phyloP scores from a whole-genome alignment of 805 yeast species.

The Monosporozyma servazzii region DNA sequence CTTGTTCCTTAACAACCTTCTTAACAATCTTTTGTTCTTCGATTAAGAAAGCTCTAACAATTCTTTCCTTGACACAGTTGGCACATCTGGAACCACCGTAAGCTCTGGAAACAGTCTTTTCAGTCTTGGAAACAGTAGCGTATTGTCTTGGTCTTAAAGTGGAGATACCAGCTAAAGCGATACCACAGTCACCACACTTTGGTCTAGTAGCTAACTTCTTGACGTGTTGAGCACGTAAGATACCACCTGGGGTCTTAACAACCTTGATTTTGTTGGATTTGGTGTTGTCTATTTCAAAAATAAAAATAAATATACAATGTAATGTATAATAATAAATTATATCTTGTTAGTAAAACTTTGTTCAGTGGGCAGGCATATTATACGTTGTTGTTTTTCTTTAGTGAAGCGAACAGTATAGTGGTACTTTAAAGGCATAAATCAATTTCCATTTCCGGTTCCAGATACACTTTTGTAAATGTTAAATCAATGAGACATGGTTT shows the following conservation, averaged over 20 bases:
- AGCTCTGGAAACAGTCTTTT: conserved; percentile 98
- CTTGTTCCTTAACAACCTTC: conserved; percentile 96
- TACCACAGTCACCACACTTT: conserved; percentile 84
- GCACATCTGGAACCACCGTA: conserved; percentile 99
- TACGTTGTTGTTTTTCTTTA: too few relatives aligned
- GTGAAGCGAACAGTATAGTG: neutral
- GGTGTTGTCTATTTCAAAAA: conserved; percentile 73
- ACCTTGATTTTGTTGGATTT: conserved; percentile 98
- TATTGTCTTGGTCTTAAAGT: conserved; percentile 97
- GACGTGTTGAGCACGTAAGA: conserved; percentile 94
- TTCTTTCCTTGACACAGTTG: conserved; percentile 98
- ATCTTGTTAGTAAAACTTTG: conserved; percentile 4
- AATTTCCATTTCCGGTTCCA: too few relatives aligned
- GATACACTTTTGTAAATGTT: too few relatives aligned
- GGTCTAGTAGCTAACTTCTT: conserved; percentile 84
- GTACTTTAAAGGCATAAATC: too few relatives aligned
- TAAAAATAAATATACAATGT: neutral
- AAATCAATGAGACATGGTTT: too few relatives aligned
- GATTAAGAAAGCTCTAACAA: conserved; percentile 97
- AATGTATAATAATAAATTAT: neutral
- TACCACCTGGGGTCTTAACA: conserved; percentile 99
- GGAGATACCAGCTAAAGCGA: conserved; percentile 76
- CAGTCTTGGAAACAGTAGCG: conserved; percentile 90
- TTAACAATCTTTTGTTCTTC: conserved; percentile 99
- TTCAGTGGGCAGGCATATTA: neutral